Conservation (phyloP, 2,329 filamentous ascomycete genomes). For the Aspergillus unguis region DNA sequence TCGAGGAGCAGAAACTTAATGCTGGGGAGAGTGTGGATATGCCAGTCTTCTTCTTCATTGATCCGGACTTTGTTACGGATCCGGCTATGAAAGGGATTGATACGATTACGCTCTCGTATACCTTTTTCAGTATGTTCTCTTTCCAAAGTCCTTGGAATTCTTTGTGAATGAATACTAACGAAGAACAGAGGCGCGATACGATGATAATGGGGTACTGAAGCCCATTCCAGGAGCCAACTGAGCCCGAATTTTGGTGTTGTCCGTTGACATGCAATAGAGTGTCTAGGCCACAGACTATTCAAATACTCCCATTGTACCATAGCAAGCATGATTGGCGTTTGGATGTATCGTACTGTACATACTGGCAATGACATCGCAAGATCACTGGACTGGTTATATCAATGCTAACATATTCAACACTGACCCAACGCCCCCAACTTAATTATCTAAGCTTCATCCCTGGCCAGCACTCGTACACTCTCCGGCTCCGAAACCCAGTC, state of each 20-base stretch:
- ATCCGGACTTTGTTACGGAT: constrained; percentile 90
- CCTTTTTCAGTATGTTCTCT: constrained; percentile 86
- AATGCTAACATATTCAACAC: neutral
- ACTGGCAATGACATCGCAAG: neutral
- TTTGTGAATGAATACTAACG: constrained; percentile 34
- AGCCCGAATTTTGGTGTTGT: neutral
- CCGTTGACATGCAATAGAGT: neutral
- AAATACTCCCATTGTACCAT: constrained; percentile 9
- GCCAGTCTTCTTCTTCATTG: constrained; percentile 99
- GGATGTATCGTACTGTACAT: constrained; percentile 12
- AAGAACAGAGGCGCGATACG: constrained; percentile 71
- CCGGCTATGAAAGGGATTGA: constrained; percentile 90
- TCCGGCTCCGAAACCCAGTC: too few relatives aligned
- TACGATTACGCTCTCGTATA: constrained; percentile 94
- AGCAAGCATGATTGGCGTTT: constrained; percentile 10
- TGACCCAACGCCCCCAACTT: too few relatives aligned
- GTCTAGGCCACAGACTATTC: neutral
- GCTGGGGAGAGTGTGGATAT: constrained; percentile 97
- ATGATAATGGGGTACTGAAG: constrained; percentile 70
- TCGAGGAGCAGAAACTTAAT: constrained; percentile 91
- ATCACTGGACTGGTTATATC: neutral
- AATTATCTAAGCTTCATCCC: too few relatives aligned
- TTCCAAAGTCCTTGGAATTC: neutral
- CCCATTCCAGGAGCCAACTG: constrained; percentile 45
- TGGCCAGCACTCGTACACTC: too few relatives aligned